Evolutionary conservation across 306 rosid genomes (phyloP), one percentile per base, ranked within the genome.

Genomic region (Trichosanthes cucumerina): DNA sequence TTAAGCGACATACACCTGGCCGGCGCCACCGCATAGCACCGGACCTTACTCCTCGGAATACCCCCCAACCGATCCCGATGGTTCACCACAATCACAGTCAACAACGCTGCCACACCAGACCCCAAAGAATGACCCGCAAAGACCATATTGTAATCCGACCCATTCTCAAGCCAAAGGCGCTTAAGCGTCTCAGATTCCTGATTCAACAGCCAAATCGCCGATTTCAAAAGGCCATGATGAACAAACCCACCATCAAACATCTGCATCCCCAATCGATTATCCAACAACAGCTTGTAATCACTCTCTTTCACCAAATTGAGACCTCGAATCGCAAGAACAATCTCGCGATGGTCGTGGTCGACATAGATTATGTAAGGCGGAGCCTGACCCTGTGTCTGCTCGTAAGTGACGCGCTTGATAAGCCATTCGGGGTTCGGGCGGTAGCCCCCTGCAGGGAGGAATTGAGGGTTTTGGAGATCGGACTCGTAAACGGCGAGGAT

Each of bases 1-100:
- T 95, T 95, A 74, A 95, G 90, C 7, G 98, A 95, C 97, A 92
- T 86, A 77, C 98, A 92, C 83, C 98, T 82, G 0, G 98, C 97
- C 18, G 98, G 98, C 23, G 98, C 97, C 9, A 95, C 6, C 0
- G 97, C 93, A 26, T 89, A 95, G 66, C 97, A 92, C 46, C 81
- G 80, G 19, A 95, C 82, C 83, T 86, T 89, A 9, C 79, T 85
- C 75, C 95, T 89, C 0, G 93, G 88, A 52, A 95, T 79, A 14
- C 97, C 99, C 1, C 97, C 97, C 76, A 95, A 53, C 0, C 38
- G 53, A 21, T 86, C 90, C 75, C 88, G 58, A 34, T 90, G 93
- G 57, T 95, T 92, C 1, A 88, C 93, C 24, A 88, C 93, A 44
- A 90, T 62, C 7, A 92, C 83, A 7, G 97, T 82, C 84, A 95